Conservation (phyloP, 257 asterid genomes). For the Solanum verrucosum region DNA sequence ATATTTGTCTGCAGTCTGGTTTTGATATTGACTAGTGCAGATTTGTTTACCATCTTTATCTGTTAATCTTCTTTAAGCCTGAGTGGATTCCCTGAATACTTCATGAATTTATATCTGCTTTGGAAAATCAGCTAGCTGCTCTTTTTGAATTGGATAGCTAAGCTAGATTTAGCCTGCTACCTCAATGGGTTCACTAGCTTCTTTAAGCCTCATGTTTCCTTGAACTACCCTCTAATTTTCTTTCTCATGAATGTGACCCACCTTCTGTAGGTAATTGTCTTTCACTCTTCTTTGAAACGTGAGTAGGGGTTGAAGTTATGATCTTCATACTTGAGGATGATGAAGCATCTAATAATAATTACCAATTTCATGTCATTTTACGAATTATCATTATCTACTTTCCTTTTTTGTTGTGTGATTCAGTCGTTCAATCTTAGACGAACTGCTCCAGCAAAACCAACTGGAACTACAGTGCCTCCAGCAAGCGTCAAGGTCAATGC, state of each 20-base stretch:
- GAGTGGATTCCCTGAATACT: not conserved
- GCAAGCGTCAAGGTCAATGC: conserved; percentile 65
- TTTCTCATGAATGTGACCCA: not conserved
- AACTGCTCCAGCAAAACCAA: conserved; percentile 43
- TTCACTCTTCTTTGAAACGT: not conserved
- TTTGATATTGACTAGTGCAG: not conserved
- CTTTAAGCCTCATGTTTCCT: not conserved
- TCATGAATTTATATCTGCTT: not conserved
- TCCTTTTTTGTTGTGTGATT: conserved; percentile 1
- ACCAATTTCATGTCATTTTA: not conserved
- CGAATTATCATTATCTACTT: not conserved
- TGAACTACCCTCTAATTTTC: not conserved
- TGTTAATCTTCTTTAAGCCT: not conserved
- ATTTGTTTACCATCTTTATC: not conserved
- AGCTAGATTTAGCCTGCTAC: not conserved
- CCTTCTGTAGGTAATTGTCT: not conserved
- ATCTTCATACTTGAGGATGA: not conserved
- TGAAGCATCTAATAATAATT: not conserved
- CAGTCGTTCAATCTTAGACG: conserved; percentile 88
- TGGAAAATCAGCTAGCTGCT: not conserved
- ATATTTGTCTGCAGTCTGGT: not conserved
- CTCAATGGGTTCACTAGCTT: not conserved
- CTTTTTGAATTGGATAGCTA: not conserved
- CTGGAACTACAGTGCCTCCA: conserved; percentile 28
- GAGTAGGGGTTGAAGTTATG: not conserved